Evolutionary conservation across 1,284 basidiomycete genomes (phyloP), one percentile per base, ranked within the genome.

Genomic region (Rhodotorula sp.): DNA sequence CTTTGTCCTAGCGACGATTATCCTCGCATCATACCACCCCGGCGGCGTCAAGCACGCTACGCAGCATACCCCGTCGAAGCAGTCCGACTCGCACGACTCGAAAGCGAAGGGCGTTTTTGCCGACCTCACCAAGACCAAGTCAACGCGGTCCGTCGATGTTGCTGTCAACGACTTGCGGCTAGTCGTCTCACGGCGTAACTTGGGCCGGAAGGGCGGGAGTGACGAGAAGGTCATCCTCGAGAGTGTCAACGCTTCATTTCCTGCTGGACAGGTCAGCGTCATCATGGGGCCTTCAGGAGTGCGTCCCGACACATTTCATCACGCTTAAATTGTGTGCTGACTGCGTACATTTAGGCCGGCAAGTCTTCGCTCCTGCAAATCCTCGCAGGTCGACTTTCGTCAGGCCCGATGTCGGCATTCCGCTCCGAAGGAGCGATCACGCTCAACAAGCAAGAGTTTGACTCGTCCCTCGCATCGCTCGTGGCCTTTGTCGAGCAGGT

Each of bases 401-500:
- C 77, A 70, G 81, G 81, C 15, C 76, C 79, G 0, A 69, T 81
- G 20, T 79, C 82, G 2, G 68, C 68, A 2, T 83, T 83, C 74
- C 63, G 74, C 32, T 71, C 72, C 24, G 67, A 74, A 1, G 83
- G 82, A 19, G 57, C 76, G 0, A 74, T 84, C 30, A 67, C 78
- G 22, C 81, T 82, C 67, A 81, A 82, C 52, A 80, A 79, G 17
- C 71, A 74, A 24, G 75, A 77, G 2, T 70, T 77, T 8, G 75
- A 77, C 1, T 51, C 74, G 6, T 65, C 77, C 5, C 72, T 78
- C 24, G 79, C 77, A 68, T 80, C 78, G 34, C 79, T 82, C 36
- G 79, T 84, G 29, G 83, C 83, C 0, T 85, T 84, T 67, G 83
- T 85, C 11, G 83, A 85, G 67, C 84, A 85, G 62, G 67, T 55